Evolutionary conservation across 768 basidiomycete genomes (phyloP).

Genomic region (Boletus rubroflammeus): DNA sequence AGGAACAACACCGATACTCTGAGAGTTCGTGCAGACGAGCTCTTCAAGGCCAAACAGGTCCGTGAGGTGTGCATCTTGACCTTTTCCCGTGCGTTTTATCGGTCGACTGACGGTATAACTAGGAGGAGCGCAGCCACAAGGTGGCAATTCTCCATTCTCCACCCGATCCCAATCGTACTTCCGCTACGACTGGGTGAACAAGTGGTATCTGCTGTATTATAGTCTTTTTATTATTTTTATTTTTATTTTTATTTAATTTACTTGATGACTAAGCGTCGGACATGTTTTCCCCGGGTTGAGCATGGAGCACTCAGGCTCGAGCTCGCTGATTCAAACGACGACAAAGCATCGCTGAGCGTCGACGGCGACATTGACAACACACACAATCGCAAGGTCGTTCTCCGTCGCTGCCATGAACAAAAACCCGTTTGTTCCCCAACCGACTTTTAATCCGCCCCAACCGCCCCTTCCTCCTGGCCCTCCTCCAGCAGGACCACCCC

Average conservation of each 20-base stretch:
- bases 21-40: slow-evolving; percentile 20
- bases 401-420: slow-evolving; percentile 60
- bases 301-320: slow-evolving; percentile 6
- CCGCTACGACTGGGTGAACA: neutral
- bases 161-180: neutral
- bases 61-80: slow-evolving; percentile 19
- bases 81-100: neutral
- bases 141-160: slow-evolving; percentile 9
- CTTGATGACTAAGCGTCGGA: slow-evolving; percentile 26
- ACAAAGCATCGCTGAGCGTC: slow-evolving; percentile 10
- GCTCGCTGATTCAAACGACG: slow-evolving; percentile 25
- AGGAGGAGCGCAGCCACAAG: slow-evolving; percentile 22
- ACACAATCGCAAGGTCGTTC: slow-evolving; percentile 11
- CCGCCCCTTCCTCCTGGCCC: slow-evolving; percentile 80
- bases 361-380: slow-evolving; percentile 5
- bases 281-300: slow-evolving; percentile 9
- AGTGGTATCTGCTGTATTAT: neutral
- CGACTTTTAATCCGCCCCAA: slow-evolving; percentile 65
- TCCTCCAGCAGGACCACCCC: slow-evolving; percentile 66
- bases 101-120: neutral
- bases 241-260: neutral
- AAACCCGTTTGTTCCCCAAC: slow-evolving; percentile 74
- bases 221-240: neutral
- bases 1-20: slow-evolving; percentile 17
- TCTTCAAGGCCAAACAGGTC: slow-evolving; percentile 17